Percentiles rank a stretch among this genome's conserved stretches.
Conservation (phyloP, 2,329 filamentous ascomycete species). For the Onygenales sp. region DNA sequence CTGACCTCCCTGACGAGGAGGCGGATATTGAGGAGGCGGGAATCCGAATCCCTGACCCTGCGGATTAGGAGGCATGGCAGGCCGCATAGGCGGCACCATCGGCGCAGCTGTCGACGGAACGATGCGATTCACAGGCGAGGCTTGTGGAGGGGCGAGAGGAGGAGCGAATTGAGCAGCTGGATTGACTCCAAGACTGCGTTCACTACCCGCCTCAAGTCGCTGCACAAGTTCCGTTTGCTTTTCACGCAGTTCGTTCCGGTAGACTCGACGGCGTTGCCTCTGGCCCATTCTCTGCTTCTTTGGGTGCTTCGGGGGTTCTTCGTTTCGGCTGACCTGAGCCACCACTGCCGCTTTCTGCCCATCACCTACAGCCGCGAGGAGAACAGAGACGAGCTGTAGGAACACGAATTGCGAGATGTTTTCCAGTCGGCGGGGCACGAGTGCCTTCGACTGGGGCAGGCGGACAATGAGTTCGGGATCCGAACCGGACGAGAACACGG, state of each 20-base stretch:
- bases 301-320: background rate
- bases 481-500: conserved; percentile 7
- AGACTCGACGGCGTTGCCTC: conserved; percentile 6
- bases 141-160: conserved; percentile 1
- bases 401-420: conserved; percentile 12
- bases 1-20: conserved; percentile 1
- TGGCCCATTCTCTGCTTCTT: conserved; percentile 5
- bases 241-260: conserved; percentile 5
- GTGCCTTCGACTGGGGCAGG: conserved; percentile 10
- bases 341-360: conserved; percentile 3
- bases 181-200: background rate
- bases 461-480: conserved; percentile 12
- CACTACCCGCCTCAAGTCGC: conserved; percentile 3
- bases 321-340: conserved; percentile 3
- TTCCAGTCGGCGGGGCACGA: conserved; percentile 13
- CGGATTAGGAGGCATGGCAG: background rate
- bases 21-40: conserved; percentile 4
- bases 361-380: conserved; percentile 4
- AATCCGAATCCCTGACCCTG: background rate
- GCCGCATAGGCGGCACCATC: background rate
- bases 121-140: background rate
- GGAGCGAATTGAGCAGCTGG: background rate
- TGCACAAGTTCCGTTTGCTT: conserved; percentile 5
- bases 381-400: conserved; percentile 5
- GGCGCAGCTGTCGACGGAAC: background rate